Percentiles rank a stretch among this genome's conserved stretches.
phyloP scores from a whole-genome alignment of 805 yeast genomes.

The Candida insectorum region DNA sequence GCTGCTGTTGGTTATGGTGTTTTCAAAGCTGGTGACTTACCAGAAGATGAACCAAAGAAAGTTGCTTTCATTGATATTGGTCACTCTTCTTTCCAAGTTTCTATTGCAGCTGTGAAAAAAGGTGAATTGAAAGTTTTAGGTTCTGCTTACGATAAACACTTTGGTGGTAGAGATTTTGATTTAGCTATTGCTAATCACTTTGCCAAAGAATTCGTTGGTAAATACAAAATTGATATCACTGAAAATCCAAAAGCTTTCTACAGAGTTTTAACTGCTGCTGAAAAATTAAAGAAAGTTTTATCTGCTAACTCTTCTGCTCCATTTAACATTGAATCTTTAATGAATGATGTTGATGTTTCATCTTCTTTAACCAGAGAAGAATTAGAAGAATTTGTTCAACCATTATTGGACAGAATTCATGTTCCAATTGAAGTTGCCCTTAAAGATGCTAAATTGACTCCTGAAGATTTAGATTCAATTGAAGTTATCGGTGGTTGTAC shows the following conservation, averaged over 20 bases:
- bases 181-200: slow-evolving; percentile 91
- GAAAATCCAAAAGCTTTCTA: slow-evolving; percentile 92
- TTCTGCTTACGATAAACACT: slow-evolving; percentile 89
- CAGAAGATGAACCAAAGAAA: slow-evolving; percentile 87
- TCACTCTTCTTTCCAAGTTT: slow-evolving; percentile 89
- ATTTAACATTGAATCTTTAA: slow-evolving; percentile 90
- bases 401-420: slow-evolving; percentile 71
- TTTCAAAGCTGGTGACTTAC: slow-evolving; percentile 87
- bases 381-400: slow-evolving; percentile 84
- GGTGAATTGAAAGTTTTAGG: slow-evolving; percentile 95
- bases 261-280: slow-evolving; percentile 89
- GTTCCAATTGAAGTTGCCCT: slow-evolving; percentile 81
- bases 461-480: slow-evolving; percentile 78
- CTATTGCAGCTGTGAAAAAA: slow-evolving; percentile 86
- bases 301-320: slow-evolving; percentile 96
- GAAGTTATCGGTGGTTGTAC: slow-evolving; percentile 98
- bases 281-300: slow-evolving; percentile 89
- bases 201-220: slow-evolving; percentile 85
- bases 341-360: slow-evolving; percentile 95
- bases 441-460: slow-evolving; percentile 68
- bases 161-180: slow-evolving; percentile 98
- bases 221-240: slow-evolving; percentile 90
- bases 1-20: slow-evolving; percentile 99
- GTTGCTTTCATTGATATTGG: slow-evolving; percentile 97
- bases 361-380: slow-evolving; percentile 86